phyloP scores from a whole-genome alignment of 2,329 filamentous ascomycete species.

The Colletotrichum orbiculare region DNA sequence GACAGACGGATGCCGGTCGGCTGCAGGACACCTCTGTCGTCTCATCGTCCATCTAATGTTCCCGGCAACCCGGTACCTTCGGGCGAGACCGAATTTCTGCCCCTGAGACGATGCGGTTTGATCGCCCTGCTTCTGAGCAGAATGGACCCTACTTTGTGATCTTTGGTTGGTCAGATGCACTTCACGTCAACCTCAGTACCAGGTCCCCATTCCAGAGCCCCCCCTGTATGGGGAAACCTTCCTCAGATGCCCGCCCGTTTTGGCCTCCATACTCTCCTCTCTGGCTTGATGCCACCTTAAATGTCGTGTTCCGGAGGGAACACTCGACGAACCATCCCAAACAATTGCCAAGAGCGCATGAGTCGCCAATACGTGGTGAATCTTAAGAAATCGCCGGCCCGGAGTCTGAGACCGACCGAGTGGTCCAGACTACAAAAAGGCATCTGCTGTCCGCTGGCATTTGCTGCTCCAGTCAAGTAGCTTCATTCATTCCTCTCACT shows the following conservation, averaged over 20 bases:
- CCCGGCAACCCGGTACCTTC: slow-evolving; percentile 1
- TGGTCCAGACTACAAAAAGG: not conserved
- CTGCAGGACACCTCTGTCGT: slow-evolving; percentile 4
- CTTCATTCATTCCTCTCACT: not conserved
- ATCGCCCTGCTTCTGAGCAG: slow-evolving; percentile 11
- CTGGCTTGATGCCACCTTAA: not conserved
- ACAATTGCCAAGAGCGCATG: slow-evolving; percentile 16
- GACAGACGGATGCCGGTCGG: not conserved
- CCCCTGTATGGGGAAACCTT: slow-evolving; percentile 11
- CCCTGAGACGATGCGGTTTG: slow-evolving; percentile 32
- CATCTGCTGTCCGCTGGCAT: not conserved
- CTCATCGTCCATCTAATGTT: slow-evolving; percentile 3
- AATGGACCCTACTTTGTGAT: too few relatives aligned
- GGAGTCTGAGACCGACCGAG: not conserved
- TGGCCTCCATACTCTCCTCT: slow-evolving; percentile 5
- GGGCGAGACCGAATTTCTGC: slow-evolving; percentile 17
- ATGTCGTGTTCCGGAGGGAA: slow-evolving; percentile 2
- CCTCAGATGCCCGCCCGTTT: slow-evolving; percentile 7
- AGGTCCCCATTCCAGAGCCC: not conserved
- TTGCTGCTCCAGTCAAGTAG: not conserved
- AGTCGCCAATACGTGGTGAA: slow-evolving; percentile 17
- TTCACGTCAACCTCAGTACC: slow-evolving; percentile 12
- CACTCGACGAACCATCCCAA: slow-evolving; percentile 20
- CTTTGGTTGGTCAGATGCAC: slow-evolving; percentile 4
- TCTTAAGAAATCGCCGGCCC: slow-evolving; percentile 1